phyloP scores from a whole-genome alignment of 2,329 filamentous ascomycete genomes.

The Chaetomium sp. region DNA sequence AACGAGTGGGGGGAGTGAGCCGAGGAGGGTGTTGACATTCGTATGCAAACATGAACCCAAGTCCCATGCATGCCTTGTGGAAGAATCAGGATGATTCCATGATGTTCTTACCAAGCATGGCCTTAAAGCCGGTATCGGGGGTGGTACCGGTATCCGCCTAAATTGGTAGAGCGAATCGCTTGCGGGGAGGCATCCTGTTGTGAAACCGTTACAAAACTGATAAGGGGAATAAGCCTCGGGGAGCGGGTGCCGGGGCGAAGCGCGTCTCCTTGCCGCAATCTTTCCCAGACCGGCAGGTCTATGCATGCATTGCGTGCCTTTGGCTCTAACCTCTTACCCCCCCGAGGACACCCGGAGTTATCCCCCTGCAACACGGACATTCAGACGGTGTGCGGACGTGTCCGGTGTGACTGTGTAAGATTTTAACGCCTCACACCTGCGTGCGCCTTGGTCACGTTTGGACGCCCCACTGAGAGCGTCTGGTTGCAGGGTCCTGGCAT shows the following conservation, averaged over 20 bases:
- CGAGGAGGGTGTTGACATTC: no score
- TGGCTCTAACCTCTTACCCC: not conserved
- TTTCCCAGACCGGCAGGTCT: not conserved
- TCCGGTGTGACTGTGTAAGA: not conserved
- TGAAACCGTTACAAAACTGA: no score
- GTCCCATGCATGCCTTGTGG: no score
- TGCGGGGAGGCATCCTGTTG: no score
- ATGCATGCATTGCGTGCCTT: not conserved
- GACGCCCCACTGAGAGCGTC: not conserved
- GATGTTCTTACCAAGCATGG: no score
- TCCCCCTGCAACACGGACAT: not conserved
- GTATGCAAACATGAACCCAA: no score
- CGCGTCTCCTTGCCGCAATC: not conserved
- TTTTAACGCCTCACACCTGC: not conserved
- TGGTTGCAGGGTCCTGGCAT: not conserved
- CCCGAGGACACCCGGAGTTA: not conserved
- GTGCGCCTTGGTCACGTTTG: not conserved
- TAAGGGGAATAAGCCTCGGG: not conserved
- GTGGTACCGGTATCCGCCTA: no score
- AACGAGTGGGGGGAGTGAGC: no score
- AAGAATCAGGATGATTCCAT: no score
- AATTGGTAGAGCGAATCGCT: no score
- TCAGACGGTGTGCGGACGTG: not conserved
- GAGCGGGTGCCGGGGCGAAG: not conserved
- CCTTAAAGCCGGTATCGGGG: no score